Conservation (phyloP, 371 early-diverging fungal species). For the Mucor racemosus region DNA sequence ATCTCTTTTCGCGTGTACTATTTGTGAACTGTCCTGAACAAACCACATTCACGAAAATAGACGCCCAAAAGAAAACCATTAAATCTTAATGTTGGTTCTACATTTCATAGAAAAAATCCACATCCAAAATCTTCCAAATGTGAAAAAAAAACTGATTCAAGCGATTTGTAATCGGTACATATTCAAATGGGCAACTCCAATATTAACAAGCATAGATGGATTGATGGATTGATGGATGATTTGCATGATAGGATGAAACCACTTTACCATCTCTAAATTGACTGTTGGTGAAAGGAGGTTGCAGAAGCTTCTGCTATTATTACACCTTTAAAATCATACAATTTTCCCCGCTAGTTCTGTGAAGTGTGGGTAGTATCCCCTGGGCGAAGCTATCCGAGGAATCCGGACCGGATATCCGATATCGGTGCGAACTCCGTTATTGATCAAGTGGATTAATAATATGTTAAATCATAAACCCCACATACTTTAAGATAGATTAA, state of each 20-base stretch:
- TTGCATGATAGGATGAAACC: not conserved
- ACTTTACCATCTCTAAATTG: slow-evolving; percentile 30
- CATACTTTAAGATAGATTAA: no score
- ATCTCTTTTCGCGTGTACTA: not conserved
- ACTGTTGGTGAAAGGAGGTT: slow-evolving; percentile 30
- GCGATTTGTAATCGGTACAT: not conserved
- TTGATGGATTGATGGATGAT: slow-evolving; percentile 19
- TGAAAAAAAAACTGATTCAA: not conserved
- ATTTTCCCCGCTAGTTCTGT: not conserved
- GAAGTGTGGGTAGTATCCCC: not conserved
- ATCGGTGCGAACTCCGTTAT: not conserved
- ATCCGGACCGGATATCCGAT: slow-evolving; percentile 13
- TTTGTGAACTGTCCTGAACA: not conserved
- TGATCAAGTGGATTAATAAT: not conserved
- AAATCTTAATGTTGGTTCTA: not conserved
- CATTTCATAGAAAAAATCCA: not conserved
- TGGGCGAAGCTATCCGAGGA: not conserved
- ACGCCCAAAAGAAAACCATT: not conserved
- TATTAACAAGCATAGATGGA: slow-evolving; percentile 11
- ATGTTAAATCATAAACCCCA: not conserved
- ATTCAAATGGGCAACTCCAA: not conserved
- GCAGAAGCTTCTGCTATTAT: slow-evolving; percentile 2
- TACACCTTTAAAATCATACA: slow-evolving; percentile 8
- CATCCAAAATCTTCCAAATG: not conserved
- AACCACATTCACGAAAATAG: no score